Evolutionary conservation across 116 monocot species (phyloP).

Genomic region (Phalaenopsis hybrid): DNA sequence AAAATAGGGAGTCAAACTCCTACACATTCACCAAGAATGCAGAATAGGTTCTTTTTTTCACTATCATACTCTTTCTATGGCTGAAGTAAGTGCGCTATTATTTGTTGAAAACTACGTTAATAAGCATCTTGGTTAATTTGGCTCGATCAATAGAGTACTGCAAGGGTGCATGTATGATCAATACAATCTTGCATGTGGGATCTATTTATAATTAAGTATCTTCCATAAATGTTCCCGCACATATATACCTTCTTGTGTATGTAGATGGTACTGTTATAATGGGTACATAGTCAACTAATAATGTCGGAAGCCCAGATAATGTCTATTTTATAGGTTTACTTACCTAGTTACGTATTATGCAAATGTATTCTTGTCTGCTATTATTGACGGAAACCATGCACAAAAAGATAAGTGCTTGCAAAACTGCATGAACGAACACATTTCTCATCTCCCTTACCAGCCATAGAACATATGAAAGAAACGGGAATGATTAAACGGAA

Average conservation of each 20-base stretch:
- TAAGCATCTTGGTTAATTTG: background rate
- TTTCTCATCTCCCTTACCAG: too few relatives aligned
- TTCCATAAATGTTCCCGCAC: background rate
- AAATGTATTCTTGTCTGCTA: too few relatives aligned
- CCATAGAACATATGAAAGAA: too few relatives aligned
- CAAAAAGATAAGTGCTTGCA: too few relatives aligned
- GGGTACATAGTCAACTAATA: too few relatives aligned
- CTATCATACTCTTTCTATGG: constrained; percentile 1
- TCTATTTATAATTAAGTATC: background rate
- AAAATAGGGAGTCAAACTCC: constrained; percentile 48
- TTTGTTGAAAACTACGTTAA: background rate
- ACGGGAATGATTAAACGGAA: too few relatives aligned
- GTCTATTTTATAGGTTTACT: too few relatives aligned
- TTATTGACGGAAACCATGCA: too few relatives aligned
- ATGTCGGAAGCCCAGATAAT: too few relatives aligned
- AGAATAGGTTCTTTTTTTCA: constrained; percentile 25
- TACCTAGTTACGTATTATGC: too few relatives aligned
- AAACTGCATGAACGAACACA: too few relatives aligned
- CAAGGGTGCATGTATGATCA: background rate
- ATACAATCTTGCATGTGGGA: background rate
- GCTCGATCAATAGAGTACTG: background rate
- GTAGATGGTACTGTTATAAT: too few relatives aligned
- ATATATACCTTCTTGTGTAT: background rate
- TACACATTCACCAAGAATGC: constrained; percentile 40
- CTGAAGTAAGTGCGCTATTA: background rate